phyloP scores from a whole-genome alignment of 768 basidiomycete species.

The Serendipita vermifera region DNA sequence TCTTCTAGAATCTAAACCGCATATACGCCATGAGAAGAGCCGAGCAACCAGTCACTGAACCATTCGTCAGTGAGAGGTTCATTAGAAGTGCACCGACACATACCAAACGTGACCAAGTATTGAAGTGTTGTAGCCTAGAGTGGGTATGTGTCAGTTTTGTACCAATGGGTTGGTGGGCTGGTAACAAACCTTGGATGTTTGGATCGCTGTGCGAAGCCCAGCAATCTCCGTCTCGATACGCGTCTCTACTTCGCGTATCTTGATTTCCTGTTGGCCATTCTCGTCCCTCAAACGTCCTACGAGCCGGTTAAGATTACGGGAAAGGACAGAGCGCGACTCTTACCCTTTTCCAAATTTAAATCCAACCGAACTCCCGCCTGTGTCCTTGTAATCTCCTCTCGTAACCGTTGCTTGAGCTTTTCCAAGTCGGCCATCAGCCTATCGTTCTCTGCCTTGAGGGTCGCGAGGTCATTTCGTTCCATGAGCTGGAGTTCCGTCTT shows the following conservation, averaged over 20 bases:
- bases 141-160: background rate
- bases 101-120: constrained; percentile 78
- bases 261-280: constrained; percentile 77
- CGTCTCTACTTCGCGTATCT: constrained; percentile 96
- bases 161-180: background rate
- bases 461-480: constrained; percentile 92
- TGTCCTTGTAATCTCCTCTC: constrained; percentile 83
- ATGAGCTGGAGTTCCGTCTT: constrained; percentile 93
- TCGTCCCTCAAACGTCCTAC: constrained; percentile 83
- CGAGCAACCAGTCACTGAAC: constrained; percentile 70
- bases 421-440: constrained; percentile 83
- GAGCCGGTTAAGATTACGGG: background rate
- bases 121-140: constrained; percentile 68
- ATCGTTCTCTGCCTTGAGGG: constrained; percentile 94
- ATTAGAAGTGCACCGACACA: constrained; percentile 20
- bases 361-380: constrained; percentile 90
- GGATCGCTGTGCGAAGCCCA: constrained; percentile 65
- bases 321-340: background rate
- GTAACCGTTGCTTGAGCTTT: constrained; percentile 83
- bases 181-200: constrained; percentile 62
- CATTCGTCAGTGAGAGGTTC: background rate
- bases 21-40: constrained; percentile 80
- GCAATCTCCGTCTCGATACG: constrained; percentile 95
- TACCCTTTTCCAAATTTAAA: constrained; percentile 81
- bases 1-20: constrained; percentile 37